Evolutionary conservation across 2,329 filamentous ascomycete species (phyloP).

Genomic region (Alternaria gansuensis): DNA sequence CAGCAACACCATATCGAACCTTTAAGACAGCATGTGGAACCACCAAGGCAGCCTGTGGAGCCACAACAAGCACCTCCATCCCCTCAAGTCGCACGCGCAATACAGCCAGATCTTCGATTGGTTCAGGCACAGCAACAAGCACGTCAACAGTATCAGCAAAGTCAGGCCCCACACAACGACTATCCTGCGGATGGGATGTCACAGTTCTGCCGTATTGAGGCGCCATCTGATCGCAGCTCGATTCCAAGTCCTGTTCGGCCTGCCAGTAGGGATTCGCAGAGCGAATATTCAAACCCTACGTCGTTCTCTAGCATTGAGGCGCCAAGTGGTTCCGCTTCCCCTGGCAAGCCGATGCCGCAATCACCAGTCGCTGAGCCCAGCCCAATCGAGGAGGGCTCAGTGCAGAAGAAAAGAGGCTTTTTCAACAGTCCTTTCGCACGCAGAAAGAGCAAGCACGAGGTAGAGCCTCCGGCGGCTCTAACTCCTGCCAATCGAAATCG

Average conservation of each 20-base stretch:
- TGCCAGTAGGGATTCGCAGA: conserved; percentile 85
- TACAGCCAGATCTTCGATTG: conserved; percentile 49
- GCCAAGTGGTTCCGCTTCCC: conserved; percentile 75
- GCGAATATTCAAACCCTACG: conserved; percentile 88
- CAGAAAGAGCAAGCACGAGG: conserved; percentile 84
- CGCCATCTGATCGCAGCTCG: conserved; percentile 74
- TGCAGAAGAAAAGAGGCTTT: conserved; percentile 81
- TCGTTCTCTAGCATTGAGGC: conserved; percentile 89
- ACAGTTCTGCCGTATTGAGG: conserved; percentile 86
- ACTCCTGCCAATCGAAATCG: conserved; percentile 54
- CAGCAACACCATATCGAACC: conserved; percentile 12
- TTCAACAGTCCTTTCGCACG: conserved; percentile 91
- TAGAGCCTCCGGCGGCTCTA: conserved; percentile 62
- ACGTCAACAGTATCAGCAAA: conserved; percentile 53
- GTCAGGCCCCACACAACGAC: conserved; percentile 86
- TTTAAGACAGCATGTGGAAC: conserved; percentile 12
- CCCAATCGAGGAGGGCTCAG: conserved; percentile 54
- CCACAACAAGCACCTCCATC: conserved; percentile 17
- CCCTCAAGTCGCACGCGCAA: conserved; percentile 25
- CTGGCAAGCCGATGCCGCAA: conserved; percentile 65
- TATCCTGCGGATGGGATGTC: conserved; percentile 97
- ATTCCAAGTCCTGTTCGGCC: conserved; percentile 74
- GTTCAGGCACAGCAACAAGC: conserved; percentile 51
- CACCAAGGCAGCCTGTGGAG: conserved; percentile 16
- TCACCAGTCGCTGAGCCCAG: conserved; percentile 35